Conservation (phyloP, 2,329 filamentous ascomycete genomes). For the Cladobotryum mycophilum region DNA sequence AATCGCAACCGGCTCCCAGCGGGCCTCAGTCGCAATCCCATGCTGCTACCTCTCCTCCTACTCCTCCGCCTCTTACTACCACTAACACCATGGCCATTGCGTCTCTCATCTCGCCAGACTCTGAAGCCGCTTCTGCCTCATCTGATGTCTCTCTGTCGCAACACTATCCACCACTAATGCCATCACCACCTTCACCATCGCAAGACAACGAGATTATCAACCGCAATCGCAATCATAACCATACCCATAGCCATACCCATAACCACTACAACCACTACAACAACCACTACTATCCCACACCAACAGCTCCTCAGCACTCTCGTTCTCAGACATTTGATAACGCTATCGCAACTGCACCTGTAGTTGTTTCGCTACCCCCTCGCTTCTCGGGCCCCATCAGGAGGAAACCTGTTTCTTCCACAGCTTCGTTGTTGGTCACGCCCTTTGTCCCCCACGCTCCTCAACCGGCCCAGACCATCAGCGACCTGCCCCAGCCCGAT, state of each 20-base stretch:
- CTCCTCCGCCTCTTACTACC: background rate
- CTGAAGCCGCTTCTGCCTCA: slow-evolving; percentile 35
- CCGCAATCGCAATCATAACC: background rate
- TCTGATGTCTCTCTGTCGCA: slow-evolving; percentile 20
- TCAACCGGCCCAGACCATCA: slow-evolving; percentile 22
- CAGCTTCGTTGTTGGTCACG: slow-evolving; percentile 27
- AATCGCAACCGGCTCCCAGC: slow-evolving; percentile 15
- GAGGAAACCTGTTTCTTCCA: slow-evolving; percentile 55
- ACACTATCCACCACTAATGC: slow-evolving; percentile 1
- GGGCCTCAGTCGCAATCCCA: background rate
- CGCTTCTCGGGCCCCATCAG: slow-evolving; percentile 37
- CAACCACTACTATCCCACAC: slow-evolving; percentile 1
- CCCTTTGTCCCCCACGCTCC: slow-evolving; percentile 14
- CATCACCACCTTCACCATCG: background rate
- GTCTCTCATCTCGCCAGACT: slow-evolving; percentile 15
- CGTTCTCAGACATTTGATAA: slow-evolving; percentile 21
- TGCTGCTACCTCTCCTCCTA: too few species aligned
- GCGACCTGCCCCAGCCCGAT: slow-evolving; percentile 39
- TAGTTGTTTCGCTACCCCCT: slow-evolving; percentile 13
- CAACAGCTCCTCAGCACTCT: slow-evolving; percentile 15
- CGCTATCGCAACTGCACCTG: slow-evolving; percentile 13
- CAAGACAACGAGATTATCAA: background rate
- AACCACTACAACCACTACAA: too few species aligned
- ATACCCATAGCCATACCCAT: too few species aligned
- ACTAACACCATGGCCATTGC: slow-evolving; percentile 15